phyloP scores from a whole-genome alignment of 495 filamentous ascomycete genomes.

The Staphylotrichum tortipilum region DNA sequence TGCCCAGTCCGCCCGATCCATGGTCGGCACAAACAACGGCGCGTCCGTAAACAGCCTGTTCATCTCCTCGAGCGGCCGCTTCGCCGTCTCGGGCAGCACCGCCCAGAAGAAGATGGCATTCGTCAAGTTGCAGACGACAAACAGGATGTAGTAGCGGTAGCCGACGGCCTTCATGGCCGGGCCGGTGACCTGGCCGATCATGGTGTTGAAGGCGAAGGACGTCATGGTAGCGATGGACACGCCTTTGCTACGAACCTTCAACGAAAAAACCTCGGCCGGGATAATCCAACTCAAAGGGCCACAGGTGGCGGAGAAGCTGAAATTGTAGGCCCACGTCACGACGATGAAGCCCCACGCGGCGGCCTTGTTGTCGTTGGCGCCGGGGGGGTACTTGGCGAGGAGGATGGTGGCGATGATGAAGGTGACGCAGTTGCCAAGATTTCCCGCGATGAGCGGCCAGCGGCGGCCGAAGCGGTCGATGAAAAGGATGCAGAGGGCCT shows the following conservation, averaged over 20 bases:
- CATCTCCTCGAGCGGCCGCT: conserved; percentile 9
- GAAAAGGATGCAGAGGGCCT: conserved; percentile 1
- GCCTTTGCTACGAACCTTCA: conserved; percentile 3
- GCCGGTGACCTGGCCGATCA: conserved; percentile 6
- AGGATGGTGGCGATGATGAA: conserved; percentile 8
- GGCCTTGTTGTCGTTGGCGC: background rate
- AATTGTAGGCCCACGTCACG: conserved; percentile 6
- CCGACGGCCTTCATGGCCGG: conserved; percentile 3
- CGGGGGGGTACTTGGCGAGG: conserved; percentile 2
- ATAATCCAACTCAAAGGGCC: conserved; percentile 8
- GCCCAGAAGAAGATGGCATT: conserved; percentile 10
- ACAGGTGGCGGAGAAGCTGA: conserved; percentile 7
- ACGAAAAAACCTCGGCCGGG: conserved; percentile 6
- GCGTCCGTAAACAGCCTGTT: conserved; percentile 1
- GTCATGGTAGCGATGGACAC: conserved; percentile 7
- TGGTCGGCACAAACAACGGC: conserved; percentile 4
- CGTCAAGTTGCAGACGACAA: conserved; percentile 8
- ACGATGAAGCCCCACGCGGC: conserved; percentile 8
- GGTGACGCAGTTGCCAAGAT: conserved; percentile 7
- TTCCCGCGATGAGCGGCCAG: conserved; percentile 4
- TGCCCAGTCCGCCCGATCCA: conserved; percentile 5
- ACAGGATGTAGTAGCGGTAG: background rate
- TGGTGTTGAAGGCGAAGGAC: conserved; percentile 8
- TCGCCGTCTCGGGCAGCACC: conserved; percentile 5
- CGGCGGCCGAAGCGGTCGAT: conserved; percentile 7